A percentile compares a stretch with the other conserved stretches of the same genome.
These are phyloP conservation scores for Nakazawaea pomicola DNA, from an alignment of 805 yeast genomes.

Conservation along the genomic window DNA sequence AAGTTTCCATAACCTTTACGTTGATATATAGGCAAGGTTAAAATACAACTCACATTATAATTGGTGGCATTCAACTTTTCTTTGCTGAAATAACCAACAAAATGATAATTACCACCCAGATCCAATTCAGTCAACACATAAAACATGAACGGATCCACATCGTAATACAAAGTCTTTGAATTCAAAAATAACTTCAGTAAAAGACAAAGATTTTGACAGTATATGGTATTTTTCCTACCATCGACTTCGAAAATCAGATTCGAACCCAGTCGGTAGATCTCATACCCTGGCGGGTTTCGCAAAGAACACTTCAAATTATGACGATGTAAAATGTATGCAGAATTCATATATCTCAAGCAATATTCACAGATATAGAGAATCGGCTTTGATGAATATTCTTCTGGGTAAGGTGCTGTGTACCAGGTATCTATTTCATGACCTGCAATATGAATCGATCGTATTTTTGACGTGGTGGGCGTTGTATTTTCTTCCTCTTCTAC, in stretches of 20 bases:
- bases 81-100: constrained; percentile 93
- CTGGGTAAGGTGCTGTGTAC: constrained; percentile 93
- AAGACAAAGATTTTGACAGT: constrained; percentile 86
- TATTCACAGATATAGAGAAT: constrained; percentile 75
- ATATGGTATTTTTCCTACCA: constrained; percentile 75
- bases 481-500: constrained; percentile 20
- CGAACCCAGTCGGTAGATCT: constrained; percentile 70
- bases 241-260: constrained; percentile 87
- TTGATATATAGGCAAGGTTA: constrained; percentile 85
- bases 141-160: constrained; percentile 92
- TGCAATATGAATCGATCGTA: constrained; percentile 65
- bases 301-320: constrained; percentile 73
- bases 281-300: constrained; percentile 84
- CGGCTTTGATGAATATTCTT: constrained; percentile 61
- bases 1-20: constrained; percentile 86
- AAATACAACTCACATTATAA: constrained; percentile 85
- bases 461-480: too few relatives aligned
- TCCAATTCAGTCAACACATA: constrained; percentile 76
- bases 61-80: constrained; percentile 71
- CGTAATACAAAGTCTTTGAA: constrained; percentile 88
- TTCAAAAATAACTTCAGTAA: constrained; percentile 85
- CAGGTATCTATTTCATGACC: constrained; percentile 78
- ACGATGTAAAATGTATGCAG: constrained; percentile 60
- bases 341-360: constrained; percentile 75
- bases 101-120: constrained; percentile 48